Evolutionary conservation across 2,329 filamentous ascomycete species (phyloP), one percentile per base, ranked within the genome.

Genomic region (Chaetomium strumarium): DNA sequence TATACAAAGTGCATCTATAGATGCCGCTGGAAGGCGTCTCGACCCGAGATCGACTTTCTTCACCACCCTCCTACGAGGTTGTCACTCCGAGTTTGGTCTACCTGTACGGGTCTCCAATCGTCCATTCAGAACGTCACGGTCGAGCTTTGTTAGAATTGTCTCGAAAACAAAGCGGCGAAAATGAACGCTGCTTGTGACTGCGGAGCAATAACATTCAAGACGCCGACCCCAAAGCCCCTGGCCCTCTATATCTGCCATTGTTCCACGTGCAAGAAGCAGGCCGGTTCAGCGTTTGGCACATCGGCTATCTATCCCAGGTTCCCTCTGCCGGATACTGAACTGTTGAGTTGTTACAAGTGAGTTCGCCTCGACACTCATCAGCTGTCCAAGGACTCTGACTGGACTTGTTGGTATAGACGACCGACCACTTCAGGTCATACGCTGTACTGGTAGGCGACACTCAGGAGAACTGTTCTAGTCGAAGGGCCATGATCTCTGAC

Each of bases 191-290:
- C 71, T 48, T 87, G 84, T 64, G 81, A 86, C 66, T 89, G 85
- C 70, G 80, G 81, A 48, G 69, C 76, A 14, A 75, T 87, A 49
- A 63, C 65, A 36, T 88, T 88, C 72, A 78, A 72, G 56, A 86
- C 83, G 30, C 82, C 85, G 1, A 68, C 77, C 1, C 66, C 74
- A 3, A 72, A 77, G 52, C 84, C 85, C 0, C 68, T 85, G 40
- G 78, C 77, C n/a, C 70, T 87, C 46, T 88, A 84, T 66, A 81
- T 87, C 64, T 88, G 85, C 69, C 85, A 88, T 69, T 88, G 85
- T 67, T 68, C 73, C 51, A 77, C 84, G 64, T 88, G 85, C 66
- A 77, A 80, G 44, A 75, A 78, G 52, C 84, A 87, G 69, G 81
- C 81, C 30, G 73, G 79, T 49, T 83, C 81, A 8, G 82, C 84